These are phyloP conservation scores for Fusarium equiseti DNA, from an alignment of 2,329 filamentous ascomycete genomes.

Conservation along the genomic window DNA sequence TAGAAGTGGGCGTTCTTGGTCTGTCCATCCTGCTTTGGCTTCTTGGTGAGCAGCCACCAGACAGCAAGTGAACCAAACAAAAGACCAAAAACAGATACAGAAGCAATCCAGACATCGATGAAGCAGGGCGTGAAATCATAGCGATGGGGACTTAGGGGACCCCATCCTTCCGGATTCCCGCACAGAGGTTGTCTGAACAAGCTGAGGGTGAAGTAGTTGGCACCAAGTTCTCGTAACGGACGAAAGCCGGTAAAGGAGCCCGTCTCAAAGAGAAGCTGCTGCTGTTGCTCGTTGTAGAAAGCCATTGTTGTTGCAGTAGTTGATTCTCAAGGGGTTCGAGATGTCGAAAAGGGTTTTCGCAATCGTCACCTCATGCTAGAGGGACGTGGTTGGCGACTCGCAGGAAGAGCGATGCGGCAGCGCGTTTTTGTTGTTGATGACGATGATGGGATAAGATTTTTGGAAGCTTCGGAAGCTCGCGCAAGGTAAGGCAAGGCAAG, in stretches of 20 bases:
- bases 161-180: constrained; percentile 93
- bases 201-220: constrained; percentile 70
- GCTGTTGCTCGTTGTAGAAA: constrained; percentile 57
- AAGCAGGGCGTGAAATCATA: constrained; percentile 99
- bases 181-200: constrained; percentile 78
- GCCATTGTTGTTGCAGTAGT: constrained; percentile 47
- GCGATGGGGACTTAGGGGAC: constrained; percentile 85
- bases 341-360: constrained; percentile 58
- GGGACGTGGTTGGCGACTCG: constrained; percentile 12
- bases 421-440: constrained; percentile 22
- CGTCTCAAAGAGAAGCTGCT: constrained; percentile 65
- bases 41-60: constrained; percentile 81
- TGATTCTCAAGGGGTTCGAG: constrained; percentile 18
- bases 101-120: constrained; percentile 87
- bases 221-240: constrained; percentile 63
- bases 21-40: constrained; percentile 70
- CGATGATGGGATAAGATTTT: constrained; percentile 18
- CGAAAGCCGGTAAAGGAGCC: constrained; percentile 73
- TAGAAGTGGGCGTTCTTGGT: constrained; percentile 94
- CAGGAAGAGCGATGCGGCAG: constrained; percentile 21
- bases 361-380: constrained; percentile 54
- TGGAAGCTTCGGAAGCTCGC: constrained; percentile 35
- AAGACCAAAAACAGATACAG: constrained; percentile 83
- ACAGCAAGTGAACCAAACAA: constrained; percentile 81
- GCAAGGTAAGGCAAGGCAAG: neutral